A percentile compares a stretch with the other conserved stretches of the same genome.
phyloP scores from a whole-genome alignment of 2,329 filamentous ascomycete species.

The Talaromyces marneffei region DNA sequence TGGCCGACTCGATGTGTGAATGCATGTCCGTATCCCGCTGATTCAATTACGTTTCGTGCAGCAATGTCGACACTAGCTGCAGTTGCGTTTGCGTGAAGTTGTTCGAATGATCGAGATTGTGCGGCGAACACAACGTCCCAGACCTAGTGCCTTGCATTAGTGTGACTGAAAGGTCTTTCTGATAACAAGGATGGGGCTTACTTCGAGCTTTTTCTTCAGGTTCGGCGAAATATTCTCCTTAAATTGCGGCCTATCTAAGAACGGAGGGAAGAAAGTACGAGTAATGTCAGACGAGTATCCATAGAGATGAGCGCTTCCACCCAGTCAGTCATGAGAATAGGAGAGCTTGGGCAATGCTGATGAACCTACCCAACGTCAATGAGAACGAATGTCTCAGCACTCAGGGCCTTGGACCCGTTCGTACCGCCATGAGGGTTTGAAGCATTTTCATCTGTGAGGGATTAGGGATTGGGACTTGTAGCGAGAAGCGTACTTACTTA shows the following conservation, averaged over 20 bases:
- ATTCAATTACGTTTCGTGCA: conserved; percentile 51
- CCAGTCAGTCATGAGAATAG: neutral
- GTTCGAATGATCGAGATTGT: conserved; percentile 50
- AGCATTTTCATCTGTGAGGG: conserved; percentile 30
- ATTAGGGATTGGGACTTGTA: neutral
- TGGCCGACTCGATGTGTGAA: conserved; percentile 61
- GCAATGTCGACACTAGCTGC: conserved; percentile 58
- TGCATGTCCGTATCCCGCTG: conserved; percentile 53
- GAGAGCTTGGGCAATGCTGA: neutral
- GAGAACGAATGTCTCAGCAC: conserved; percentile 52
- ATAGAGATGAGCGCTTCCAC: conserved; percentile 48
- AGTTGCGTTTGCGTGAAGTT: conserved; percentile 48
- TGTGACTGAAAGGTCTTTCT: neutral
- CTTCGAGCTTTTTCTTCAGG: conserved; percentile 45
- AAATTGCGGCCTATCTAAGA: conserved; percentile 26
- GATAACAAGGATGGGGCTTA: neutral
- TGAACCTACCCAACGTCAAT: conserved; percentile 51
- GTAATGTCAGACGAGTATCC: conserved; percentile 61
- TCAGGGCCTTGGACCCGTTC: conserved; percentile 45
- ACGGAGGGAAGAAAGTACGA: conserved; percentile 52
- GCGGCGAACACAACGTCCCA: conserved; percentile 60
- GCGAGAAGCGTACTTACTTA: neutral
- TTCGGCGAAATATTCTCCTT: conserved; percentile 15
- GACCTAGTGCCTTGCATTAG: conserved; percentile 29
- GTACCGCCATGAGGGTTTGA: conserved; percentile 38